Base-by-base conservation (phyloP, 2,329 filamentous ascomycete species). In the Alternaria brassicae region DNA sequence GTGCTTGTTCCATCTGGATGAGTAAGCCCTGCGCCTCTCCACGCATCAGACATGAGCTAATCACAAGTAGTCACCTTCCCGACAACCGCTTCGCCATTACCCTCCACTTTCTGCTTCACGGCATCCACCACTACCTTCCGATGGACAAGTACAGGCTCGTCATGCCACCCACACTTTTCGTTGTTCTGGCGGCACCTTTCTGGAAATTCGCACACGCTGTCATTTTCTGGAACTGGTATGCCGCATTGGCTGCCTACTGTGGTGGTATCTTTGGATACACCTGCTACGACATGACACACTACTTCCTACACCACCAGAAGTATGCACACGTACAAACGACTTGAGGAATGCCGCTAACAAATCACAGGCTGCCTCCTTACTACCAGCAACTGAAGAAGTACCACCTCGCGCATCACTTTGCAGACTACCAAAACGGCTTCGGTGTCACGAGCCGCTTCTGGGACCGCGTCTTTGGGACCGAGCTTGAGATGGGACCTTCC, bases 131-230 rank as follows among this genome's bases (percentile, higher is more conserved):
- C 80, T 99, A 98, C 79, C 86, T 99, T 4, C 95, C 95, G n/a
- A 98, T 99, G 95, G 95, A 99, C 81, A 94, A 90, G 75, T 94
- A 97, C 72, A 89, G 95, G 61, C 89, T 99, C 9, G 95, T 99
- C 66, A 98, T 99, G 95, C 95, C 95, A 1, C 95, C 95, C 0
- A 87, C 92, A 0, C 84, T 99, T 3, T 98, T 99, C 75, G 63
- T 94, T 23, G 85, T 86, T 12, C 88, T 99, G 19, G 94, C 94
- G 6, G 85, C 86, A 0, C 95, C 95, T 0, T 98, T 98, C 82
- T 99, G 92, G 90, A 91, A 92, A 78, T 83, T 99, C 50, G 92
- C 95, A 0, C 94, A 97, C 69, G 69, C 84, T 2, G 74, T 98
- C 54, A 92, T 99, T 78, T 90, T 82, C 77, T 93, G 89, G 81